A percentile compares a stretch with the other conserved stretches of the same genome.
phyloP scores from a whole-genome alignment of 169 alveolate genomes.

The Fabrea salina region DNA sequence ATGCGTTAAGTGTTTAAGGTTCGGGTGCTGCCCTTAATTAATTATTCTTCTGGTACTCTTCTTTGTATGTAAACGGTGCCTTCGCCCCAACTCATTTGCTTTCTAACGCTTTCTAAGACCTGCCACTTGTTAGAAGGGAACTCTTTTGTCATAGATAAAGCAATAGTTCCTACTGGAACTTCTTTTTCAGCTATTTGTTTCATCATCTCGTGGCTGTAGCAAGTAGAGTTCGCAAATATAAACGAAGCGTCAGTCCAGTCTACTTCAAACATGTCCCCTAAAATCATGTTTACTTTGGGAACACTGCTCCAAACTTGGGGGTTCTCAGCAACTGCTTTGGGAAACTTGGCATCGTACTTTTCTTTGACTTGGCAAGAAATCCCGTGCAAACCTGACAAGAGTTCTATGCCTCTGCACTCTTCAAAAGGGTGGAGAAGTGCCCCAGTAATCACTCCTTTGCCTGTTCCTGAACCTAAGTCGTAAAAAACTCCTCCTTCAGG shows the following conservation, averaged over 20 bases:
- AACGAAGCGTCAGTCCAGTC: slow-evolving; percentile 39
- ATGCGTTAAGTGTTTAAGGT: too few relatives aligned
- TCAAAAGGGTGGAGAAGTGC: not conserved
- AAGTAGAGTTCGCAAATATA: slow-evolving; percentile 42
- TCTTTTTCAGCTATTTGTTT: slow-evolving; percentile 42
- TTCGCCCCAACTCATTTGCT: slow-evolving; percentile 45
- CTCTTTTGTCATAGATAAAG: not conserved
- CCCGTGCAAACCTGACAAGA: not conserved
- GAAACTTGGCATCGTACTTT: not conserved
- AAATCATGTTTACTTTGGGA: slow-evolving; percentile 14
- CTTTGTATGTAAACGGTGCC: slow-evolving; percentile 44
- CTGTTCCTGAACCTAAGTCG: slow-evolving; percentile 52
- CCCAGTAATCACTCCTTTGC: slow-evolving; percentile 41
- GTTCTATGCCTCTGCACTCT: not conserved
- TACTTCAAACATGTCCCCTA: slow-evolving; percentile 37
- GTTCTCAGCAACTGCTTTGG: not conserved
- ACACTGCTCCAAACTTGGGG: too few relatives aligned
- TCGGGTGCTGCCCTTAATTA: too few relatives aligned
- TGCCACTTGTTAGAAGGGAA: slow-evolving; percentile 46
- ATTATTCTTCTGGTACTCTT: slow-evolving; percentile 4
- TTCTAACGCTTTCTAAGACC: slow-evolving; percentile 23
- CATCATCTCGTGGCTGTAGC: slow-evolving; percentile 39
- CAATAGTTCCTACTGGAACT: slow-evolving; percentile 12
- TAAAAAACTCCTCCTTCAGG: slow-evolving; percentile 33
- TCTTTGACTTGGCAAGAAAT: not conserved